Evolutionary conservation across 768 basidiomycete genomes (phyloP), one percentile per base, ranked within the genome.

Genomic region (Mycena capillaripes): DNA sequence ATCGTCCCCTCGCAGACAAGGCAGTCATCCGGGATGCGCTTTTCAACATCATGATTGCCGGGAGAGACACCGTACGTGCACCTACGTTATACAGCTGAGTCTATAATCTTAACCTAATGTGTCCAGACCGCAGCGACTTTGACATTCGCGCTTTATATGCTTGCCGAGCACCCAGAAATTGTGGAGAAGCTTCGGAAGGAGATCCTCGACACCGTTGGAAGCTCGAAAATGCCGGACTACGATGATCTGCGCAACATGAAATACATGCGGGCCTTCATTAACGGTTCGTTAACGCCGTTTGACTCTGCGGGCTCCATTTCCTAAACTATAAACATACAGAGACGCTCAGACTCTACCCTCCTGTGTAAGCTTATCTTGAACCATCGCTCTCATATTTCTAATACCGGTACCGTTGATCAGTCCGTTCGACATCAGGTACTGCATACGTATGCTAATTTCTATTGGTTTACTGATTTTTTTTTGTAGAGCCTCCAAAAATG

Each of bases 191-290:
- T 86, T 23, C 78, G 82, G 8, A 76, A 80, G 46, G 86, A 87
- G 64, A 79, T 87, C 34, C 70, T 82, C 16, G 61, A 66, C 53
- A 76, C 75, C 25, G 69, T 86, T 2, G 84, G 84, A 8, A 30
- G 60, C 2, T 40, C 46, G 0, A 70, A 72, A 5, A 75, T 76
- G 11, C 86, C 84, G 14, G 82, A 80, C 1, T 79, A 82, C 60
- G 82, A 84, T 19, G 81, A 83, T 57, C 76, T 86, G 62, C 75
- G 76, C 27, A 78, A 78, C 7, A 82, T 87, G 82, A 83, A 82
- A 66, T 87, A 86, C 68, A 58, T 86, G 64, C 77, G 82, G 34
- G 86, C 85, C 1, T 81, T 86, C 36, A 79, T 86, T 34, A 76
- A 74, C 30, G 69, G 69, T 65, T 5, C 12, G 30, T 34, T n/a